Evolutionary conservation across 1,284 basidiomycete species (phyloP).

Genomic region (Ustilago loliicola): DNA sequence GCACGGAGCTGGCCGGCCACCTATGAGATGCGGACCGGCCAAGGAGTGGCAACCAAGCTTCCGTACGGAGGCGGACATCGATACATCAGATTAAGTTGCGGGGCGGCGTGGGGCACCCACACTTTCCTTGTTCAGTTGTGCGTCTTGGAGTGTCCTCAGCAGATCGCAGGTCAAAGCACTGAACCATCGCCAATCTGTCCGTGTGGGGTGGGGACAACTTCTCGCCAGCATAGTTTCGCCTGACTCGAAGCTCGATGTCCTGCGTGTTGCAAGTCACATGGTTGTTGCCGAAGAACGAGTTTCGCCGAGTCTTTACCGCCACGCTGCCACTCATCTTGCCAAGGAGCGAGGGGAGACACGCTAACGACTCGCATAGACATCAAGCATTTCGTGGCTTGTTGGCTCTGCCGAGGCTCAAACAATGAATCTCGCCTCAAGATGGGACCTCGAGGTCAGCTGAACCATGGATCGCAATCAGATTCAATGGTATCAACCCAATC

Average conservation of each 20-base stretch:
- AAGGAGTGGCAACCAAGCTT: neutral
- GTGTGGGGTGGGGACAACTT: neutral
- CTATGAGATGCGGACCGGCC: slow-evolving; percentile 2
- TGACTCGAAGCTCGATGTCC: neutral
- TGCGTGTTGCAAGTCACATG: slow-evolving; percentile 5
- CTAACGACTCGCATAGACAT: neutral
- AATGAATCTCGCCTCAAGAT: neutral
- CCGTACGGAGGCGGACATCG: neutral
- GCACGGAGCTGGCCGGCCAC: neutral
- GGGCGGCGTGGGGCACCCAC: slow-evolving; percentile 7
- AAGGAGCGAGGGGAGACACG: neutral
- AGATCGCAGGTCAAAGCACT: neutral
- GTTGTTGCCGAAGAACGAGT: slow-evolving; percentile 12
- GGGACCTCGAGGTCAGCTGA: slow-evolving; percentile 1
- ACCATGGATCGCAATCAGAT: slow-evolving; percentile 1
- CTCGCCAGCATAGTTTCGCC: neutral
- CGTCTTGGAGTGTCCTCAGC: neutral
- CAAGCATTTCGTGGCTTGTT: neutral
- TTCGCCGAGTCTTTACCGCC: slow-evolving; percentile 28
- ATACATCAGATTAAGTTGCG: neutral
- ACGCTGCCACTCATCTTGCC: neutral
- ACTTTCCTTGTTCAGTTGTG: neutral
- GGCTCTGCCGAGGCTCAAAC: neutral
- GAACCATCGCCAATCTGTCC: neutral
- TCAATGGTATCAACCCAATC: slow-evolving; percentile 6